Evolutionary conservation across 1,284 basidiomycete genomes (phyloP).

Genomic region (Puccinia coronata): DNA sequence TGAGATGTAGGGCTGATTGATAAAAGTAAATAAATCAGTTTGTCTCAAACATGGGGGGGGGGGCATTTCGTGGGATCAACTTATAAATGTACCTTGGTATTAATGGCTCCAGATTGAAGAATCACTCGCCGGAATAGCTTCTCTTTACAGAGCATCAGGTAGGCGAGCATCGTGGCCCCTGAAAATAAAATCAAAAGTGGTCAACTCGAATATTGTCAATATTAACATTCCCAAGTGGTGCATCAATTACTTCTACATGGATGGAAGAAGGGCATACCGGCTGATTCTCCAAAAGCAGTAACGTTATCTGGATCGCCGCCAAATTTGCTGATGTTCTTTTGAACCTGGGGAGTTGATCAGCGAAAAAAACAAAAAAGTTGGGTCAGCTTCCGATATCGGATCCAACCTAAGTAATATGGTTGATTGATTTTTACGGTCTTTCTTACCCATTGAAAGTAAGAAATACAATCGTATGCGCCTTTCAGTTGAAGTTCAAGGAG

Average conservation of each 20-base stretch:
- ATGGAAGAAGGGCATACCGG: neutral
- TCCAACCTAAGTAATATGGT: too few species aligned
- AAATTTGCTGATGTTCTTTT: constrained; percentile 37
- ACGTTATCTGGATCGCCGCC: constrained; percentile 47
- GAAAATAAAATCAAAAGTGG: neutral
- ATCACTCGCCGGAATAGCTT: constrained; percentile 40
- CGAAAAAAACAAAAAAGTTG: neutral
- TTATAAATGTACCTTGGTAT: constrained; percentile 16
- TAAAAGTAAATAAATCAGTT: too few species aligned
- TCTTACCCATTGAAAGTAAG: constrained; percentile 32
- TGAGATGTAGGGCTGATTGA: neutral
- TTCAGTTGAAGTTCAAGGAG: neutral
- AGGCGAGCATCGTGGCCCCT: constrained; percentile 20
- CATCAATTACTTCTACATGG: too few species aligned
- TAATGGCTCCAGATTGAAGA: constrained; percentile 34
- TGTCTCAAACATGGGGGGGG: too few species aligned
- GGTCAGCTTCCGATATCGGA: neutral
- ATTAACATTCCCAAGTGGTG: neutral
- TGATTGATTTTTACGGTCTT: too few species aligned
- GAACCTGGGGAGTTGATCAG: constrained; percentile 1
- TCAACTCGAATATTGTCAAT: neutral
- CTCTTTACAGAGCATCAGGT: constrained; percentile 24
- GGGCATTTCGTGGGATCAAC: neutral
- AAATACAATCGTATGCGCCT: constrained; percentile 46
- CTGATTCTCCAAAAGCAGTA: constrained; percentile 42